Evolutionary conservation across 2,329 filamentous ascomycete genomes (phyloP).

Genomic region (Venturia effusa): DNA sequence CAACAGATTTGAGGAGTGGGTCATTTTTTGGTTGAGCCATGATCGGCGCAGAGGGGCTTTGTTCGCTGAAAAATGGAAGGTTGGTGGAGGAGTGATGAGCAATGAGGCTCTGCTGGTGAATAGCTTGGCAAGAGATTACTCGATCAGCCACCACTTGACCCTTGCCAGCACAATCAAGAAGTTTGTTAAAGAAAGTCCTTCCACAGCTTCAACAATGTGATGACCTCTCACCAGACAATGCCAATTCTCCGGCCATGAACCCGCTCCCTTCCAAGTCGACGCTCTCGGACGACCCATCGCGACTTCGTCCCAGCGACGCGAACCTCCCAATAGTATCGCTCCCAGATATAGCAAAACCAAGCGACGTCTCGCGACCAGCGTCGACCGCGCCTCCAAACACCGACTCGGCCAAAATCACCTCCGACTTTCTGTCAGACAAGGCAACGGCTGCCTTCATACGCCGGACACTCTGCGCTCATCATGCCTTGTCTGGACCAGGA

Average conservation of each 20-base stretch:
- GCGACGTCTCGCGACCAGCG: neutral
- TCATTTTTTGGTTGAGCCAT: neutral
- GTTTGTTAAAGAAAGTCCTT: neutral
- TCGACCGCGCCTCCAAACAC: neutral
- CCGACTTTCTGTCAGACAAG: constrained; percentile 40
- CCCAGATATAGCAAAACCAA: neutral
- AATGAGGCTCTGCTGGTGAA: neutral
- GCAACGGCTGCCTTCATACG: constrained; percentile 75
- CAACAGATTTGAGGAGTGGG: neutral
- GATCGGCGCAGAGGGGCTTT: neutral
- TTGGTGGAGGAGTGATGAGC: neutral
- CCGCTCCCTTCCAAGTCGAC: constrained; percentile 1
- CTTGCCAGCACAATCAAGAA: neutral
- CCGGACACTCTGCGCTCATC: constrained; percentile 68
- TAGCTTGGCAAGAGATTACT: neutral
- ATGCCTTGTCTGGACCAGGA: constrained; percentile 27
- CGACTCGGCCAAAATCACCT: neutral
- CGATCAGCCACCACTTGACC: neutral
- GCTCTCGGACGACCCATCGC: neutral
- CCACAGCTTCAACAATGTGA: neutral
- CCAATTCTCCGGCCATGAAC: neutral
- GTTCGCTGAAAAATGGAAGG: neutral
- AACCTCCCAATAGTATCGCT: neutral
- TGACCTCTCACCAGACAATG: neutral
- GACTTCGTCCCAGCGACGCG: neutral